Evolutionary conservation across 768 basidiomycete genomes (phyloP).

Genomic region (Porphyrellus cyaneotinctus): DNA sequence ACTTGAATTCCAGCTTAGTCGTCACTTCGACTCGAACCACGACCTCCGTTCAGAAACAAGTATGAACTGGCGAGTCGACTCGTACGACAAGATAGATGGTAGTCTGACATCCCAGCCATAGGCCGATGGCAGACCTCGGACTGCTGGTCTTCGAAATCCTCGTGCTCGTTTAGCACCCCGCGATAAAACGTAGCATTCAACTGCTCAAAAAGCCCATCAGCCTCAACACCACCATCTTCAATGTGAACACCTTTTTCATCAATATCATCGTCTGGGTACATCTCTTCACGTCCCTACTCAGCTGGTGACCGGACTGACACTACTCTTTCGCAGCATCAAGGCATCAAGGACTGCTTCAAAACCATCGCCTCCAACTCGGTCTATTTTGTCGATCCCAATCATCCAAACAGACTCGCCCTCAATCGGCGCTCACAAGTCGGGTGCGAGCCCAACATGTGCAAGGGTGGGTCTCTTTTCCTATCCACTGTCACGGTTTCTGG

Average conservation of each 20-base stretch:
- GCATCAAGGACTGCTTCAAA: conserved; percentile 65
- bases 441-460: conserved; percentile 98
- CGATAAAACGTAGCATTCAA: conserved; percentile 88
- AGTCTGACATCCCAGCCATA: conserved; percentile 26
- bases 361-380: conserved; percentile 93
- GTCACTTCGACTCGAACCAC: not conserved
- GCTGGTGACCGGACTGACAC: not conserved
- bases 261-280: conserved; percentile 78
- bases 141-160: conserved; percentile 89
- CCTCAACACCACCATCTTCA: conserved; percentile 75
- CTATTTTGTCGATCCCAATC: conserved; percentile 61
- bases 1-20: not conserved
- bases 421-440: conserved; percentile 80
- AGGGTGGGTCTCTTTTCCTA: conserved; percentile 50
- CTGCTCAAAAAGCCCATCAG: conserved; percentile 60
- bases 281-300: not conserved
- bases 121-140: conserved; percentile 94
- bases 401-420: conserved; percentile 65
- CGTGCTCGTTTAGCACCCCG: conserved; percentile 86
- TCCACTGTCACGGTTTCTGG: too few species aligned
- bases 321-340: conserved; percentile 44
- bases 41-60: conserved; percentile 42
- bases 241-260: conserved; percentile 91
- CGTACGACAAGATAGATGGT: not conserved
- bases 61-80: conserved; percentile 81